These are phyloP conservation scores for Crithidia mellificae DNA, from an alignment of 208 protist species.

Conservation along the genomic window DNA sequence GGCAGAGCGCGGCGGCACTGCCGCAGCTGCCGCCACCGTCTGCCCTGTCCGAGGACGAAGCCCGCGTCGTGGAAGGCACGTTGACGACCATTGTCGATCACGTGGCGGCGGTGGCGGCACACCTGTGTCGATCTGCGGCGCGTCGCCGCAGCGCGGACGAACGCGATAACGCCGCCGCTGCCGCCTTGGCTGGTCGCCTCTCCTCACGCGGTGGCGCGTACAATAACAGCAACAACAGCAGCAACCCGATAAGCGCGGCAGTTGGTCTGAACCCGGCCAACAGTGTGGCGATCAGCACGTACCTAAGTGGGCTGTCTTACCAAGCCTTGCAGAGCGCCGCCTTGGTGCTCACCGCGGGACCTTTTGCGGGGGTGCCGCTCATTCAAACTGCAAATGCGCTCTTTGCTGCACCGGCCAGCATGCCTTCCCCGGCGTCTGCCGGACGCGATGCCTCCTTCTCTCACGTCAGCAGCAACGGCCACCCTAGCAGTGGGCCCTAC, in stretches of 20 bases:
- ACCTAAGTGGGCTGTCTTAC: slow-evolving; percentile 4
- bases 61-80: slow-evolving; percentile 11
- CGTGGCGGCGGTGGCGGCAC: slow-evolving; percentile 26
- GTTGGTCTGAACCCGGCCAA: too few relatives aligned
- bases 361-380: slow-evolving; percentile 30
- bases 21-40: not conserved
- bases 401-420: slow-evolving; percentile 1
- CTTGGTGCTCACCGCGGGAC: slow-evolving; percentile 25
- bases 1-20: not conserved
- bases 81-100: slow-evolving; percentile 20
- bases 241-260: too few relatives aligned
- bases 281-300: not conserved
- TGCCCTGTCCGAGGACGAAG: slow-evolving; percentile 14
- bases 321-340: slow-evolving; percentile 27
- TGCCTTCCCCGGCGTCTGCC: not conserved
- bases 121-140: slow-evolving; percentile 27
- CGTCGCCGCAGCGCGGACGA: slow-evolving; percentile 12
- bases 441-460: not conserved
- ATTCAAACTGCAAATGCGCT: slow-evolving; percentile 23
- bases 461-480: not conserved
- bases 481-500: not conserved
- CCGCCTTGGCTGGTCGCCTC: not conserved
- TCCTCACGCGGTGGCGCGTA: not conserved
- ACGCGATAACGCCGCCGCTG: not conserved
- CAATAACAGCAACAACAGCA: not conserved